Conservation (phyloP, 2,329 filamentous ascomycete species). For the Exophiala calicioides region DNA sequence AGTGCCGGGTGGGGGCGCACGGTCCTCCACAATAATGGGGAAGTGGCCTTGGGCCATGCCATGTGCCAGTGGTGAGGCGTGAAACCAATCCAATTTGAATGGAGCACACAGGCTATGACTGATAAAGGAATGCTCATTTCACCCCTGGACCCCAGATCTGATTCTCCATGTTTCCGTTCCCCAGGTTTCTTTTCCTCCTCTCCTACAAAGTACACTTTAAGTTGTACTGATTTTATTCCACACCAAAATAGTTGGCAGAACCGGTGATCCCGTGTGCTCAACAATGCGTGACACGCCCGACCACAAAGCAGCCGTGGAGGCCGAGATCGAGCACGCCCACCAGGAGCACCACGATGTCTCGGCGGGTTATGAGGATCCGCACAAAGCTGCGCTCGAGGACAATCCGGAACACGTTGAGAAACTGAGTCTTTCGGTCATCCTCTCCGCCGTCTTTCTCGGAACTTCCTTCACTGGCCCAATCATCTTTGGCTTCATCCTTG, state of each 20-base stretch:
- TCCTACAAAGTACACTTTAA: too few species aligned
- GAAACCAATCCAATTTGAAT: neutral
- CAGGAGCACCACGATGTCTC: conserved; percentile 12
- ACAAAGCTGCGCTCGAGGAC: conserved; percentile 25
- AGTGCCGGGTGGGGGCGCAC: neutral
- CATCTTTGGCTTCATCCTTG: conserved; percentile 26
- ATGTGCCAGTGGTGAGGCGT: too few species aligned
- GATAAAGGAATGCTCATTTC: conserved; percentile 10
- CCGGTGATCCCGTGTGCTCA: too few species aligned
- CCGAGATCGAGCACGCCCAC: conserved; percentile 22
- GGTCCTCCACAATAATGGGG: neutral
- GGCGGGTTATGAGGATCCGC: conserved; percentile 21
- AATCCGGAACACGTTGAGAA: conserved; percentile 20
- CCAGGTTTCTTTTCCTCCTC: neutral
- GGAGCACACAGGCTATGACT: neutral
- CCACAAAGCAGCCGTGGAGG: conserved; percentile 15
- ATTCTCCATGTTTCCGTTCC: conserved; percentile 5
- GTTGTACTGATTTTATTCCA: too few species aligned
- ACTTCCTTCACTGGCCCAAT: conserved; percentile 24
- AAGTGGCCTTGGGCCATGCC: too few species aligned
- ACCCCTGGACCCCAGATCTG: conserved; percentile 6
- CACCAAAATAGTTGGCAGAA: too few species aligned
- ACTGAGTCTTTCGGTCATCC: conserved; percentile 22
- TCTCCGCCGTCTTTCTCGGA: conserved; percentile 24
- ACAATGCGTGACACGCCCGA: conserved; percentile 17